phyloP scores from a whole-genome alignment of 2,329 filamentous ascomycete species.

The Pseudocercospora fuligena region DNA sequence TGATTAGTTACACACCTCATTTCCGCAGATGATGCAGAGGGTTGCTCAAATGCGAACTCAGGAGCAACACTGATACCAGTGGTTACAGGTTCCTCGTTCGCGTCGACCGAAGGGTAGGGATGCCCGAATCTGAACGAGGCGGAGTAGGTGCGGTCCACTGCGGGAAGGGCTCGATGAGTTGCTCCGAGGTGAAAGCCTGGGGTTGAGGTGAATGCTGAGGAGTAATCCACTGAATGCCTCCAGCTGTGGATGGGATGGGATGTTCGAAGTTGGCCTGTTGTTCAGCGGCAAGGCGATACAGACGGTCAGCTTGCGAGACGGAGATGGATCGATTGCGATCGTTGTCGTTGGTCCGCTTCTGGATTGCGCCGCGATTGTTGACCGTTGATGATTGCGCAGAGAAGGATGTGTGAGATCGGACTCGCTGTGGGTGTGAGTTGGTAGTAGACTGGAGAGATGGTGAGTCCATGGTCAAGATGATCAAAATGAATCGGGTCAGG shows the following conservation, averaged over 20 bases:
- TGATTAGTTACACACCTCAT: constrained; percentile 40
- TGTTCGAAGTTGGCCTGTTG: constrained; percentile 29
- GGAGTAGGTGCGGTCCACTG: constrained; percentile 41
- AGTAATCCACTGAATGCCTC: constrained; percentile 38
- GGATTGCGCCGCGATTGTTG: constrained; percentile 37
- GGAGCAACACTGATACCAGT: constrained; percentile 29
- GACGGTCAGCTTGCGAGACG: constrained; percentile 36
- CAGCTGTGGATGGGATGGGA: constrained; percentile 19
- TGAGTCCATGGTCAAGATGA: constrained; percentile 40
- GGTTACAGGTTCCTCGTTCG: constrained; percentile 34
- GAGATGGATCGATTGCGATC: constrained; percentile 37
- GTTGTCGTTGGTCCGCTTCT: constrained; percentile 35
- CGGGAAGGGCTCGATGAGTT: constrained; percentile 36
- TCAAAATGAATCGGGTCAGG: constrained; percentile 28
- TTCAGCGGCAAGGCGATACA: constrained; percentile 35
- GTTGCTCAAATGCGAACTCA: constrained; percentile 36
- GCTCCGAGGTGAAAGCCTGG: constrained; percentile 31
- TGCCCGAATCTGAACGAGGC: constrained; percentile 41
- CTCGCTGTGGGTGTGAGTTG: constrained; percentile 25
- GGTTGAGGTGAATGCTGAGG: constrained; percentile 41
- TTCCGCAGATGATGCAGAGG: constrained; percentile 36
- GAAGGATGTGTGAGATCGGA: constrained; percentile 36
- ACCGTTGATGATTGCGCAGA: constrained; percentile 29
- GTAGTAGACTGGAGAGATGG: constrained; percentile 36
- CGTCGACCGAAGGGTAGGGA: constrained; percentile 39